phyloP scores from a whole-genome alignment of 1,139 yeast genomes.

The Yamadazyma diddensiae region DNA sequence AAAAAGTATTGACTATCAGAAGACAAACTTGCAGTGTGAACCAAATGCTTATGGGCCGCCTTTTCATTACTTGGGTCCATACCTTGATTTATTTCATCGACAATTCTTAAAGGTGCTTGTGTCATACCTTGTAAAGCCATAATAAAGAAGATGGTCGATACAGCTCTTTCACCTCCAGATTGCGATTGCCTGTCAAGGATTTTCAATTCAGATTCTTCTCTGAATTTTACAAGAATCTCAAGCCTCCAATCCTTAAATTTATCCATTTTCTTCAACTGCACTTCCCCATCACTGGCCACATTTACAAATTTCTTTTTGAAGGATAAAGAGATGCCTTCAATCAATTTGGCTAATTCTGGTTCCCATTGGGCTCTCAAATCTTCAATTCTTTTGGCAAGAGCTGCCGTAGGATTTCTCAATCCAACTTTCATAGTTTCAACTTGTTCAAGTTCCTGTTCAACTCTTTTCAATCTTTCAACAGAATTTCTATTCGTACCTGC shows the following conservation, averaged over 20 bases:
- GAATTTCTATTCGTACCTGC: slow-evolving; percentile 37
- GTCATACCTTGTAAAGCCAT: slow-evolving; percentile 92
- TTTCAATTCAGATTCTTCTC: slow-evolving; percentile 69
- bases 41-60: slow-evolving; percentile 82
- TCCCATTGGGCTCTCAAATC: slow-evolving; percentile 52
- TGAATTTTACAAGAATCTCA: slow-evolving; percentile 80
- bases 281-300: slow-evolving; percentile 86
- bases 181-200: slow-evolving; percentile 82
- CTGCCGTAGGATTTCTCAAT: slow-evolving; percentile 22
- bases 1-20: slow-evolving; percentile 75
- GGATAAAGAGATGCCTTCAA: slow-evolving; percentile 53
- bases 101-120: slow-evolving; percentile 88
- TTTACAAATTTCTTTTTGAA: slow-evolving; percentile 65
- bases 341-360: slow-evolving; percentile 49
- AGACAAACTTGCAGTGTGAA: slow-evolving; percentile 72
- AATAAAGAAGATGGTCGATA: slow-evolving; percentile 85
- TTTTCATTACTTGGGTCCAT: slow-evolving; percentile 96
- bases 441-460: slow-evolving; percentile 28
- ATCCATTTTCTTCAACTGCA: slow-evolving; percentile 53
- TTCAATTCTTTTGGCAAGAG: slow-evolving; percentile 33
- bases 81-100: slow-evolving; percentile 98
- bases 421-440: slow-evolving; percentile 35
- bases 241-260: slow-evolving; percentile 76
- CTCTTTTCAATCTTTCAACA: slow-evolving; percentile 29
- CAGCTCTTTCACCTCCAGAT: slow-evolving; percentile 98